Base-by-base conservation (phyloP, 2,329 filamentous ascomycete genomes). In the Xylariaceae sp. region DNA sequence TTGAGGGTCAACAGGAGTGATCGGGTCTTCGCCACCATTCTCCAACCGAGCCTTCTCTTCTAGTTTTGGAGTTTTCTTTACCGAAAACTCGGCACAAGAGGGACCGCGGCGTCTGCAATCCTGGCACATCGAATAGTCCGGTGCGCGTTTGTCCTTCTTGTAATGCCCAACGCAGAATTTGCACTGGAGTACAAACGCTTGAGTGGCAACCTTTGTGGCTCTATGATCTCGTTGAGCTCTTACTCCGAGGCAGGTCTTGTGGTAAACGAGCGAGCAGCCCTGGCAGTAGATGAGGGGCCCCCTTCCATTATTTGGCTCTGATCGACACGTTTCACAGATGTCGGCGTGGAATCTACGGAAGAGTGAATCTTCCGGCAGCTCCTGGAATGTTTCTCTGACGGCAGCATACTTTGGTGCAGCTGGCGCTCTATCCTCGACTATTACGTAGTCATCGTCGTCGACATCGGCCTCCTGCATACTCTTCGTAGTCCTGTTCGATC, bases 141-240 rank as follows among this genome's bases (percentile, higher is more conserved):
- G 93, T 1, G 88, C 86, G 18, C 78, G 80, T 0, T 67, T 60
- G 61, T 97, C 91, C 66, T 89, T 93, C 58, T 79, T 77, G 44
- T 86, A 81, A 19, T 81, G 69, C 2, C 88, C 88, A 59, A 98
- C 82, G 70, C 95, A 99, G 54, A 87, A 89, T 62, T 87, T 88
- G 75, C 95, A 99, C 70, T 99, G 95, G 40, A 99, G 77, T 16
- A 99, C 87, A 65, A 96, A 98, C 40, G 88, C 75, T 2, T 88
- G 85, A 1, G 88, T 79, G 2, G 80, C 87, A 50, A 97, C 74
- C 71, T 98, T 99, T 20, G 92, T 98, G 9, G 91, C 91, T 37
- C 95, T 77, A 71, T 98, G 95, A n/a, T 96, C 91, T 57, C 95
- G 83, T 12, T 72, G 78, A 49, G 82, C 83, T 48, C 95, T 85